Conservation (phyloP, 768 basidiomycete genomes). For the Naganishia kalamii region DNA sequence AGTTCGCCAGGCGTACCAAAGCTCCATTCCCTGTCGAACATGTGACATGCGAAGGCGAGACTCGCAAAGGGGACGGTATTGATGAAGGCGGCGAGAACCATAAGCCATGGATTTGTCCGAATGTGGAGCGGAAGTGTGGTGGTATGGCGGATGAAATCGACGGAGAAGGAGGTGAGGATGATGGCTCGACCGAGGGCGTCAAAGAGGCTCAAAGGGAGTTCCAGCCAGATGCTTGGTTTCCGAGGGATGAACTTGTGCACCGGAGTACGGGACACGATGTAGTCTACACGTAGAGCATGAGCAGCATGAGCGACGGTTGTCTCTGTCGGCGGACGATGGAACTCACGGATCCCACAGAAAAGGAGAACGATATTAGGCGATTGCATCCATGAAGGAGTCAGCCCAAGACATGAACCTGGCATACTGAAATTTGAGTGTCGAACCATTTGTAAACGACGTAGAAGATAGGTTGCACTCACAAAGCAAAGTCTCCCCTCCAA, state of each 20-base stretch:
- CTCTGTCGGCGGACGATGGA: background rate
- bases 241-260: conserved; percentile 59
- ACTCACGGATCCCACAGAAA: conserved; percentile 58
- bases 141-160: conserved; percentile 54
- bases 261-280: conserved; percentile 36
- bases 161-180: conserved; percentile 70
- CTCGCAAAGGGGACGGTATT: conserved; percentile 58
- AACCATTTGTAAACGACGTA: background rate
- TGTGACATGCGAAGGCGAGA: conserved; percentile 52
- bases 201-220: conserved; percentile 60
- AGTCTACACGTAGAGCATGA: conserved; percentile 26
- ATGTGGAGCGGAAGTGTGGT: conserved; percentile 51
- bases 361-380: conserved; percentile 62
- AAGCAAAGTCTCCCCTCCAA: conserved; percentile 44
- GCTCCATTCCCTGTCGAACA: conserved; percentile 63
- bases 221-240: conserved; percentile 56
- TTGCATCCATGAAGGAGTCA: conserved; percentile 71
- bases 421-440: background rate
- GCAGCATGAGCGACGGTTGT: background rate
- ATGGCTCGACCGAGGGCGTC: conserved; percentile 75
- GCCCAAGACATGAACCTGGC: conserved; percentile 34
- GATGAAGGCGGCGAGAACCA: conserved; percentile 74
- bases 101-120: conserved; percentile 65
- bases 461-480: conserved; percentile 26
- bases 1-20: conserved; percentile 75